Base-by-base conservation (phyloP, 2,329 filamentous ascomycete species). In the Lasiodiplodia sp. region DNA sequence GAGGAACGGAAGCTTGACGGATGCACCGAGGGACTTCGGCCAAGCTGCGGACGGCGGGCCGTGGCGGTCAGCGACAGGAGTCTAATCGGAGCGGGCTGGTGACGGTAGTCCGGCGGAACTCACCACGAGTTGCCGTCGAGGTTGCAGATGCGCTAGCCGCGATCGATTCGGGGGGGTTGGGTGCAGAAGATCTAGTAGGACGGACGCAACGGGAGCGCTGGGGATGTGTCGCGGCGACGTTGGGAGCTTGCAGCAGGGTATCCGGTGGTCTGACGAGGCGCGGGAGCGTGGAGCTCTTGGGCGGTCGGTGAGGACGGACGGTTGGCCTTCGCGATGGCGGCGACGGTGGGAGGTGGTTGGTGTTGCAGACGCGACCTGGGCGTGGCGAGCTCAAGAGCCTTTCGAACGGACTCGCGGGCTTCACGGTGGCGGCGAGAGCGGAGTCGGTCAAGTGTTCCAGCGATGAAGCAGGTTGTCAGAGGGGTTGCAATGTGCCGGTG, bases 391-490 rank as follows among this genome's bases (percentile, higher is more conserved):
- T 64, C 60, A 52, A 52, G 60, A 52, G 47, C 47, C 60, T 51
- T 31, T 23, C 31, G 60, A 16, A 49, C 38, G 60, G 60, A 34
- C 60, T 64, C 60, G 60, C 16, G 47, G 58, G 25, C 60, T 64
- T 64, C 60, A 47, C 60, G 31, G 60, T 64, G 60, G 60, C 60
- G 49, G 37, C 51, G 49, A 28, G 63, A 51, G 63, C 63, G 47
- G 63, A 66, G 63, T 66, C 63, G 55, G 63, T 63, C 31, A 44
- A 23, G 60, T 68, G 66, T 58, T 68, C 44, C 47, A 68, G 57
- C 66, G 58, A 58, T 62, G 56, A 63, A 63, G 66, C 66, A 55
- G 63, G 63, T 55, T 56, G 63, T 66, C 47, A 55, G 63, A 66
- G 63, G 34, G 63, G 49, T 31, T 66, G 63, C 40, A 51, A 65